Base-by-base conservation (phyloP, 1,284 basidiomycete genomes). In the Naganishia cerealis region DNA sequence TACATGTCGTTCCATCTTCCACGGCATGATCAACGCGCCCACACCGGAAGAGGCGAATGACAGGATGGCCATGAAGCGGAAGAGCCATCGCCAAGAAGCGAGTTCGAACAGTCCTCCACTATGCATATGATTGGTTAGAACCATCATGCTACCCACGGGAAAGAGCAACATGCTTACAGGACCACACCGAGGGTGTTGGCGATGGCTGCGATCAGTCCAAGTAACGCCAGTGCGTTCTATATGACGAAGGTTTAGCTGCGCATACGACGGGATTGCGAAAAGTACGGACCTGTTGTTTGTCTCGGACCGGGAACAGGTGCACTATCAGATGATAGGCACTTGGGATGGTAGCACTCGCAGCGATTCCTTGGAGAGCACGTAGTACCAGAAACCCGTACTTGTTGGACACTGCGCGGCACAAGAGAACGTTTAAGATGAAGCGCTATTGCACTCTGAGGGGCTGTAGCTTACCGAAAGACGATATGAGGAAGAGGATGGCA, bases 311-410 rank as follows among this genome's bases (percentile, higher is more conserved):
- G 71, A 75, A 80, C 72, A 79, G 77, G 72, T 77, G 73, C 2
- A 79, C 75, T 55, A 72, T 71, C n/a, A 71, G 36, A 21, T 71
- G 70, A 53, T 75, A 77, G 3, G 75, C 72, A 10, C 73, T 74
- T 10, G 76, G 76, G 46, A 78, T 73, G 42, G 75, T 77, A 72
- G 76, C 70, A 1, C 75, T 68, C 1, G 78, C 79, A 3, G 68
- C 68, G 39, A 79, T 73, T 40, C 78, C 79, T 36, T 76, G 75
- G 10, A 80, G 61, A 18, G 77, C 78, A 67, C 79, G 73, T 2
- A 80, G 68, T 65, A 80, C 74, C 7, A 80, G 69, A 73, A 80
- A 80, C 26, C 75, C 79, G 66, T 77, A 77, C 65, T 80, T 79
- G 75, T 74, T 78, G 16, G 69, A 66, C n/a, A 75, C 77, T 68